Percentiles rank a stretch among this genome's conserved stretches.
Conservation (phyloP, 129 eudicot genomes). For the Flaveria robusta region DNA sequence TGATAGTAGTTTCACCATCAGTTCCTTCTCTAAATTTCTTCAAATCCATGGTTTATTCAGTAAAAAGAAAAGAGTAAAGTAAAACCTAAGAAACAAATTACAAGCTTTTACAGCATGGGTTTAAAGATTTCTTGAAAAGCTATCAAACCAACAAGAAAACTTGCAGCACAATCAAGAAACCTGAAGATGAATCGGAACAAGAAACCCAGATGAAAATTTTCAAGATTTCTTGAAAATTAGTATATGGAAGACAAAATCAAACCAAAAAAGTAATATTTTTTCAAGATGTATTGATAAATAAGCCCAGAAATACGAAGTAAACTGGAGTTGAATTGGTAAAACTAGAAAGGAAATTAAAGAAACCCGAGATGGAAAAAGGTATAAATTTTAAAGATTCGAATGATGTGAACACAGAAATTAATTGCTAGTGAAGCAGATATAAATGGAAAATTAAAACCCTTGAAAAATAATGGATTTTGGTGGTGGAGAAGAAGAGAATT, state of each 20-base stretch:
- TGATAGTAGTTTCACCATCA: slow-evolving; percentile 24
- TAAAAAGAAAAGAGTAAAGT: not conserved
- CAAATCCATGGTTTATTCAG: slow-evolving; percentile 34
- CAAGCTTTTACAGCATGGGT: slow-evolving; percentile 22
- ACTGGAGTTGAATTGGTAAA: not conserved
- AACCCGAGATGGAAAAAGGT: slow-evolving; percentile 11
- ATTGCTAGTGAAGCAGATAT: not conserved
- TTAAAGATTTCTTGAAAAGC: slow-evolving; percentile 26
- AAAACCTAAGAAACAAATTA: not conserved
- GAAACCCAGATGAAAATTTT: slow-evolving; percentile 1
- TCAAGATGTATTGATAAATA: not conserved
- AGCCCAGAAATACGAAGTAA: slow-evolving; percentile 9
- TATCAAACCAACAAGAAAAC: slow-evolving; percentile 7
- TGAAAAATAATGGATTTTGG: slow-evolving; percentile 30
- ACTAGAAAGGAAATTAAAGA: not conserved
- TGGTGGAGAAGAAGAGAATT: slow-evolving; percentile 38
- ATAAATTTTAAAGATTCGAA: slow-evolving; percentile 10
- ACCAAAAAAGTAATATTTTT: not conserved
- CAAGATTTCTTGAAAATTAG: slow-evolving; percentile 10
- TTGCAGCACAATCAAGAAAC: not conserved
- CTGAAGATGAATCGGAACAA: slow-evolving; percentile 16
- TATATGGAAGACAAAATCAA: not conserved
- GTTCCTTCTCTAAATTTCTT: slow-evolving; percentile 28
- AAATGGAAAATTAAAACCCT: not conserved
- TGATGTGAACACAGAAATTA: slow-evolving; percentile 20